Evolutionary conservation across 768 basidiomycete species (phyloP).

Genomic region (Serendipita sp.): DNA sequence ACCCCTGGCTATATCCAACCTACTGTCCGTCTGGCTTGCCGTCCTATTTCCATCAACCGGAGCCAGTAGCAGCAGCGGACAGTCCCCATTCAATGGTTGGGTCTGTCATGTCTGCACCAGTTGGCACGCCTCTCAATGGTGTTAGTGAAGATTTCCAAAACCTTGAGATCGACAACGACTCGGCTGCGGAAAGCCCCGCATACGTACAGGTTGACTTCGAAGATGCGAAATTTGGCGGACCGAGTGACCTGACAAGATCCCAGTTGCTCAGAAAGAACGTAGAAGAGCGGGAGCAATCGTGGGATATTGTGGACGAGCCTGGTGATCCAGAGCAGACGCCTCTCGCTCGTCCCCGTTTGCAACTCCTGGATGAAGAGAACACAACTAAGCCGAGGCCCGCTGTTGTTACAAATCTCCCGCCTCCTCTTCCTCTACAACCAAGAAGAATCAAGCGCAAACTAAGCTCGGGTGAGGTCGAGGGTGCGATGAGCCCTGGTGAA

Average conservation of each 20-base stretch:
- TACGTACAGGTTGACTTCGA: neutral
- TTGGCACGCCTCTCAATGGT: neutral
- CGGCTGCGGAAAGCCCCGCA: neutral
- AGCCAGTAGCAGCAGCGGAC: neutral
- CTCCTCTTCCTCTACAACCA: neutral
- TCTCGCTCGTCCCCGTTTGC: neutral
- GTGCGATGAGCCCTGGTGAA: neutral
- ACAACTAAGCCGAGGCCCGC: neutral
- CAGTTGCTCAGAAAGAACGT: neutral
- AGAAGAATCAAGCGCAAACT: neutral
- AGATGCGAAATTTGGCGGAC: neutral
- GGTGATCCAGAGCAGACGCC: neutral
- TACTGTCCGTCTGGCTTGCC: neutral
- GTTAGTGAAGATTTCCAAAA: neutral
- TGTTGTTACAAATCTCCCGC: neutral
- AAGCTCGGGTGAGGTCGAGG: neutral
- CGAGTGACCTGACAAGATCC: neutral
- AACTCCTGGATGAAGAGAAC: neutral
- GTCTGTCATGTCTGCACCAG: neutral
- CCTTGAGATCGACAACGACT: neutral
- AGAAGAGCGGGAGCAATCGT: neutral
- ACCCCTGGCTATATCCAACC: conserved; percentile 50
- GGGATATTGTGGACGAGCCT: neutral
- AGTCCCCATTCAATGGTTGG: neutral
- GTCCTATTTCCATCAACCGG: neutral